These are phyloP conservation scores for Suillus subluteus DNA, from an alignment of 768 basidiomycete species.

Conservation along the genomic window DNA sequence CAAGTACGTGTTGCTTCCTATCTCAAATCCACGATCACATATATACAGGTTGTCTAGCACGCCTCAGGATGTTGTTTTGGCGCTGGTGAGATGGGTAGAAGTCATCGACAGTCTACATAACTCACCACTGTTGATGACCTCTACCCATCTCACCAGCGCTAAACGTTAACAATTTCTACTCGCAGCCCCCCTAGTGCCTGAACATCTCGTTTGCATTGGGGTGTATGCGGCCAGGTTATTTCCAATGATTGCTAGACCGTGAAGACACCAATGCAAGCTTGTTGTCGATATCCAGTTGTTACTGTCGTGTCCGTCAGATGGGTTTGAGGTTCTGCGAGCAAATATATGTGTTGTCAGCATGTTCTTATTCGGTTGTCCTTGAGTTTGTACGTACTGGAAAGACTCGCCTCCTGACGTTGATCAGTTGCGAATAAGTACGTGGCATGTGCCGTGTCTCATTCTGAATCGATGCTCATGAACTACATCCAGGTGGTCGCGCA, in stretches of 20 bases:
- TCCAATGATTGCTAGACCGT: background rate
- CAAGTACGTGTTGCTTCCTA: background rate
- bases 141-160: too few relatives aligned
- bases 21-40: background rate
- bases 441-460: background rate
- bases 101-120: background rate
- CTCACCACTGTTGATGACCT: too few relatives aligned
- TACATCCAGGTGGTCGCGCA: background rate
- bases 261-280: background rate
- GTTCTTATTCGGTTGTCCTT: background rate
- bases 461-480: background rate
- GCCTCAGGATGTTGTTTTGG: background rate
- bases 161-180: background rate
- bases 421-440: background rate
- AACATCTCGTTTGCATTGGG: background rate
- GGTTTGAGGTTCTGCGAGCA: background rate
- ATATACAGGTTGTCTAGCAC: background rate
- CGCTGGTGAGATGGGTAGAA: background rate
- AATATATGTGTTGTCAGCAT: background rate
- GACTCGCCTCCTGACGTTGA: background rate
- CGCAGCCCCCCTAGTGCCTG: background rate
- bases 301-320: background rate
- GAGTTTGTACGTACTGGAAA: too few relatives aligned
- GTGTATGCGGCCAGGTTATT: fast-evolving
- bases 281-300: background rate